Evolutionary conservation across 306 rosid genomes (phyloP).

Genomic region (Luffa acutangula): DNA sequence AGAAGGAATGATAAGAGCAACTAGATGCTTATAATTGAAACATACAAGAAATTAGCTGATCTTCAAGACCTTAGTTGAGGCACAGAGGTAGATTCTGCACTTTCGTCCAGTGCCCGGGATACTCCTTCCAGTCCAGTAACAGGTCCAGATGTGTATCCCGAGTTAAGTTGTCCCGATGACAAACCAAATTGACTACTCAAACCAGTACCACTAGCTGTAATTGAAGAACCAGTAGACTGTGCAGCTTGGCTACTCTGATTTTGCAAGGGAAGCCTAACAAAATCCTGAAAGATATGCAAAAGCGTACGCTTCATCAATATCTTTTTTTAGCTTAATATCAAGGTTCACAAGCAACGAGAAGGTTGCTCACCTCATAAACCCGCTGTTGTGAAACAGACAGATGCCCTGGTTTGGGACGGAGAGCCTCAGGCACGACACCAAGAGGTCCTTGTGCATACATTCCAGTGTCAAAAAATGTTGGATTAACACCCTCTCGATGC

Average conservation of each 20-base stretch:
- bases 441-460: constrained; percentile 74
- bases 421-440: constrained; percentile 90
- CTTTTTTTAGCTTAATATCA: not conserved
- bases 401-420: constrained; percentile 96
- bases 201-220: constrained; percentile 40
- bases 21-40: not conserved
- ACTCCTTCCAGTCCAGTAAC: constrained; percentile 62
- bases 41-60: not conserved
- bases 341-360: not conserved
- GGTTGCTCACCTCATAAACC: constrained; percentile 70
- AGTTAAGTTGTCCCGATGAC: constrained; percentile 46
- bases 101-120: constrained; percentile 65
- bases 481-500: constrained; percentile 71
- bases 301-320: not conserved
- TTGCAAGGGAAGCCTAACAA: constrained; percentile 98
- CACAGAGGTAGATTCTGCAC: constrained; percentile 43
- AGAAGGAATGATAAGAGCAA: constrained; percentile 10
- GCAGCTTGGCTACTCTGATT: constrained; percentile 70
- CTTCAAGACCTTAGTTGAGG: constrained; percentile 48
- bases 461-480: constrained; percentile 69
- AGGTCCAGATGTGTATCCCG: constrained; percentile 44
- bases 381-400: constrained; percentile 81
- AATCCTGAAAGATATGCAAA: constrained; percentile 47
- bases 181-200: constrained; percentile 49
- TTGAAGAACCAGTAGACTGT: constrained; percentile 48